Evolutionary conservation across 805 yeast genomes (phyloP), one percentile per base, ranked within the genome.

Genomic region (Sugiyamaella lignohabitans): DNA sequence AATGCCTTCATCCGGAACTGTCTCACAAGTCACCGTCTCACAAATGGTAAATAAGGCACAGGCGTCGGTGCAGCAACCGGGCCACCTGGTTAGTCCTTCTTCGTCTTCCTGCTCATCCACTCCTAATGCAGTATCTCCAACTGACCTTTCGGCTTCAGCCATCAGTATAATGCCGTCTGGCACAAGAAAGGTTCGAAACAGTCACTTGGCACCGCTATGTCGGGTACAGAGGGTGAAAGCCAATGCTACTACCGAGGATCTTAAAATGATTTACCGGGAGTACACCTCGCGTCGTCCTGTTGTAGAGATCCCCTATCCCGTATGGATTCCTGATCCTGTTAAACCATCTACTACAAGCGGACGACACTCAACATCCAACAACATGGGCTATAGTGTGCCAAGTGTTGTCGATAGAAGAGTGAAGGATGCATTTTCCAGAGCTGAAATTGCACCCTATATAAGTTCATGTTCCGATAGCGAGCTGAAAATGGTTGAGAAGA

Each of bases 191-290:
- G 43, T 23, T 18, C 40, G 51, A 14, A 29, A 40, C 14, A 40
- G 40, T n/a, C 51, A 40, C 18, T 39, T 43, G 11, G 21, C 29
- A 16, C 37, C 48, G 3, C 37, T 35, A 19, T 38, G 38, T 18
- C 19, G 51, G 23, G 48, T 48, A 6, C 40, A 32, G 19, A 23
- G 48, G 24, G 43, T 47, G 17, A 43, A 36, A 11, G 30, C 45
- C 2, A 23, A 16, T 21, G 48, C 48, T 11, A 44, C 45, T 4
- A 19, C 19, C 24, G 48, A 44, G 4, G 51, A 48, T 24, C 45
- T 48, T 22, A 16, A 18, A 17, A n/a, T 6, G 6, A 45, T 48
- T 4, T 39, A 48, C 24, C 27, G 4, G 11, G 40, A 40, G 21
- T 48, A 40, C 35, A 38, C 51, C 2, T 6, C 23, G n/a, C 14